A percentile compares a stretch with the other conserved stretches of the same genome.
These are phyloP conservation scores for Penicillium subrubescens DNA, from an alignment of 495 filamentous ascomycete species.

Conservation along the genomic window DNA sequence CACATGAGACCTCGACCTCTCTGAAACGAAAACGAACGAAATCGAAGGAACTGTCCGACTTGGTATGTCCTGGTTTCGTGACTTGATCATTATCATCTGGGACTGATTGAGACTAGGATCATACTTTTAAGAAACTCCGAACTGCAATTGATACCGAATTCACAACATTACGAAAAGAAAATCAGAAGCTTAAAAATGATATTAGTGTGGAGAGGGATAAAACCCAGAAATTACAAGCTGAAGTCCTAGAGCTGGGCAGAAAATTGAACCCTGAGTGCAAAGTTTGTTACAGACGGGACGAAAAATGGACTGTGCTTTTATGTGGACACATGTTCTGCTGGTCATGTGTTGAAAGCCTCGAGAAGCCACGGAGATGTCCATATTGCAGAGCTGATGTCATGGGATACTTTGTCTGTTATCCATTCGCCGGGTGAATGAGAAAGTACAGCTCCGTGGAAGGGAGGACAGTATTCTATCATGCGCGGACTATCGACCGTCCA, in stretches of 20 bases:
- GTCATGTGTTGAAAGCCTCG: not conserved
- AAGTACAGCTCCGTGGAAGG: no score
- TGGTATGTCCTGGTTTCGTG: not conserved
- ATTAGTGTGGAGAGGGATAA: not conserved
- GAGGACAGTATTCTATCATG: no score
- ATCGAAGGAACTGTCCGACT: not conserved
- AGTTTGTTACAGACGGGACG: not conserved
- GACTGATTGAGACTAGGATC: not conserved
- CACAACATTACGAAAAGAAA: not conserved
- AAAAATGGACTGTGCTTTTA: not conserved
- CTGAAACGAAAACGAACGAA: not conserved
- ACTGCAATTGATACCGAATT: not conserved
- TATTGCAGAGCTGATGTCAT: not conserved
- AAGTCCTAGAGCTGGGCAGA: not conserved
- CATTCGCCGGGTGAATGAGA: not conserved
- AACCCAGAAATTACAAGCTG: not conserved
- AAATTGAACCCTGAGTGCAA: not conserved
- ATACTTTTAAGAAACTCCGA: not conserved
- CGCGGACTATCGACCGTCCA: not conserved
- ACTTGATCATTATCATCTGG: not conserved
- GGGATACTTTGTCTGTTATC: not conserved
- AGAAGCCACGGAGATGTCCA: not conserved
- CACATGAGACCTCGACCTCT: not conserved
- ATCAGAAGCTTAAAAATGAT: not conserved
- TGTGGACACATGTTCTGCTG: not conserved